Percentiles rank a stretch among this genome's conserved stretches.
phyloP scores from a whole-genome alignment of 2,329 filamentous ascomycete species.

The Stylonectria norvegica region DNA sequence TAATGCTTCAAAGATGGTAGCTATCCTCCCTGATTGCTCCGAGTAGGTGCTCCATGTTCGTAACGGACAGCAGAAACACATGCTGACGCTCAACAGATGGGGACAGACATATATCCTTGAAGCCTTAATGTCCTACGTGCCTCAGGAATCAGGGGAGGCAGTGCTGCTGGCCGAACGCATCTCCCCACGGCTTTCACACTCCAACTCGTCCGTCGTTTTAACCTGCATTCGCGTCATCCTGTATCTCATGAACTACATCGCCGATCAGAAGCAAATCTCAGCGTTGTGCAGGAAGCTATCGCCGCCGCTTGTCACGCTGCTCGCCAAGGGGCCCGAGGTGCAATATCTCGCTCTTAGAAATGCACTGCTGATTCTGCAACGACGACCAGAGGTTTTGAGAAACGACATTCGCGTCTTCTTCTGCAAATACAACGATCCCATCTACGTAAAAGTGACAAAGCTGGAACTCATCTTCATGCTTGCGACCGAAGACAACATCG shows the following conservation, averaged over 20 bases:
- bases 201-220: slow-evolving; percentile 92
- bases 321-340: slow-evolving; percentile 97
- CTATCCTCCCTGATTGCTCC: slow-evolving; percentile 92
- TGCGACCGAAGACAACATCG: slow-evolving; percentile 91
- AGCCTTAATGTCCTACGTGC: slow-evolving; percentile 95
- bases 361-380: slow-evolving; percentile 87
- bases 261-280: slow-evolving; percentile 83
- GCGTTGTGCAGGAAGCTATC: slow-evolving; percentile 89
- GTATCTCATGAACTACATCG: slow-evolving; percentile 98
- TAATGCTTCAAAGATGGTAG: slow-evolving; percentile 97
- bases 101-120: slow-evolving; percentile 98
- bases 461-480: slow-evolving; percentile 99
- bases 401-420: slow-evolving; percentile 99
- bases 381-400: slow-evolving; percentile 85
- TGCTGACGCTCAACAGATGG: slow-evolving; percentile 60
- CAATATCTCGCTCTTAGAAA: slow-evolving; percentile 95
- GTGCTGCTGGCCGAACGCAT: slow-evolving; percentile 89
- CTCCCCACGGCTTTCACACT: slow-evolving; percentile 91
- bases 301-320: slow-evolving; percentile 86
- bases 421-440: slow-evolving; percentile 99
- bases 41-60: slow-evolving; percentile 61
- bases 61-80: neutral
- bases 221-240: slow-evolving; percentile 95
- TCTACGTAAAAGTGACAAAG: slow-evolving; percentile 99
- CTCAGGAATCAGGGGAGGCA: slow-evolving; percentile 85